phyloP scores from a whole-genome alignment of 2,329 filamentous ascomycete species.

The Phaeosphaeria sp. region DNA sequence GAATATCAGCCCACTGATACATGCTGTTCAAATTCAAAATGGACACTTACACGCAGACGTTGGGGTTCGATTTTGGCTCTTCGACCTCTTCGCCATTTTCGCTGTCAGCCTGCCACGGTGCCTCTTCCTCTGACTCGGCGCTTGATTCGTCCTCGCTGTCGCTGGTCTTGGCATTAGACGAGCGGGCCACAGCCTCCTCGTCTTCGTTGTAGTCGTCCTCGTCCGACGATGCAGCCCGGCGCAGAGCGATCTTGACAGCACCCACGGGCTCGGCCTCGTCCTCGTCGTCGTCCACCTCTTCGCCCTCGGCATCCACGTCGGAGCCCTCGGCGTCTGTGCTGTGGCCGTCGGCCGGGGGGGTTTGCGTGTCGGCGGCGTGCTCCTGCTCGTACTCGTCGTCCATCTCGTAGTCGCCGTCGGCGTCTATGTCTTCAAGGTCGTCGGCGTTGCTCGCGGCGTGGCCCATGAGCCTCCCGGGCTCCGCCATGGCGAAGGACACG shows the following conservation, averaged over 20 bases:
- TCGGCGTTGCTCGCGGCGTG: conserved; percentile 40
- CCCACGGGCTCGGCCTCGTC: conserved; percentile 56
- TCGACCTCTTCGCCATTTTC: conserved; percentile 66
- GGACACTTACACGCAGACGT: conserved; percentile 68
- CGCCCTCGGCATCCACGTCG: conserved; percentile 52
- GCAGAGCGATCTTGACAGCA: conserved; percentile 50
- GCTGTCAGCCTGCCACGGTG: conserved; percentile 61
- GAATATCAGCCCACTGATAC: conserved; percentile 17
- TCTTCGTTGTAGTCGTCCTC: conserved; percentile 51
- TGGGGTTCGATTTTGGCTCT: conserved; percentile 59
- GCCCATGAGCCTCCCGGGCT: conserved; percentile 49
- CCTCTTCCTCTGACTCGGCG: conserved; percentile 63
- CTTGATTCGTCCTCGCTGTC: conserved; percentile 49
- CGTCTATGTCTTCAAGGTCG: conserved; percentile 45
- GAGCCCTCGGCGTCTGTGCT: conserved; percentile 51
- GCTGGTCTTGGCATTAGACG: conserved; percentile 46
- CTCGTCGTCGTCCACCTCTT: conserved; percentile 60
- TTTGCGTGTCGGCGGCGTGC: conserved; percentile 20
- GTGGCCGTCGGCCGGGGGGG: conserved; percentile 37
- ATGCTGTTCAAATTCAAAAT: conserved; percentile 13
- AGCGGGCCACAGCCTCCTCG: conserved; percentile 48
- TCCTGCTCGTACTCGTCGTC: conserved; percentile 44
- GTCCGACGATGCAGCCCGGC: conserved; percentile 40
- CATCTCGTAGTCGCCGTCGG: conserved; percentile 50
- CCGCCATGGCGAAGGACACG: conserved; percentile 52